Evolutionary conservation across 352 stramenopile genomes (phyloP), one percentile per base, ranked within the genome.

Genomic region (Globisporangium spiculum): DNA sequence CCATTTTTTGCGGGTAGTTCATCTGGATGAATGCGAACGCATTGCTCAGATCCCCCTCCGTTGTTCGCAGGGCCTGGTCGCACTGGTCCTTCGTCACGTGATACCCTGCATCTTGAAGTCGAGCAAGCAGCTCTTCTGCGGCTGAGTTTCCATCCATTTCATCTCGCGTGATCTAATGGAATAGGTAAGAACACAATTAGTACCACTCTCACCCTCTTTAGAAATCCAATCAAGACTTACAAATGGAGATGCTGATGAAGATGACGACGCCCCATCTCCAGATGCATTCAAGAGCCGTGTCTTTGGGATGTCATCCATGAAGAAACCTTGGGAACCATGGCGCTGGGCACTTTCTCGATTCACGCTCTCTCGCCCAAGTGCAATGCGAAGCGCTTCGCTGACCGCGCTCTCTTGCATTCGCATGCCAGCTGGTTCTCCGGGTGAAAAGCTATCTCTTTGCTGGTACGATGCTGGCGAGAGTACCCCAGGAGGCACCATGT

Each of bases 381-480:
- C 84, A 44, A 96, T 93, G 22, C 89, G 79, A 62, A 96, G 69
- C 56, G 80, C 84, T 24, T 90, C 88, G 8, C 74, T 78, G n/a
- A 79, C 68, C 0, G 74, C 69, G 1, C 71, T 68, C 68, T 93
- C 84, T 26, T 81, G 81, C 1, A 63, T 22, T 26, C 78, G 60
- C 18, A 75, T 16, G 12, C 66, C 66, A 18, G 50, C 56, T 18
- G 58, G 24, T 22, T 86, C 79, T 16, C 58, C 54, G 54, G 69
- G 58, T 57, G 73, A 68, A 44, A 84, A 82, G 60, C 81, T 95
- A 54, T 94, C 83, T 26, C 85, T 77, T 67, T 96, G 89, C 50
- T 96, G 89, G 34, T 91, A 92, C 1, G 87, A 95, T 7, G 89
- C 89, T 22, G 89, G 89, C 16, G 89, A 96, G 9, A 96, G 65